phyloP scores from a whole-genome alignment of 768 basidiomycete genomes.

The Tremella mesenterica region DNA sequence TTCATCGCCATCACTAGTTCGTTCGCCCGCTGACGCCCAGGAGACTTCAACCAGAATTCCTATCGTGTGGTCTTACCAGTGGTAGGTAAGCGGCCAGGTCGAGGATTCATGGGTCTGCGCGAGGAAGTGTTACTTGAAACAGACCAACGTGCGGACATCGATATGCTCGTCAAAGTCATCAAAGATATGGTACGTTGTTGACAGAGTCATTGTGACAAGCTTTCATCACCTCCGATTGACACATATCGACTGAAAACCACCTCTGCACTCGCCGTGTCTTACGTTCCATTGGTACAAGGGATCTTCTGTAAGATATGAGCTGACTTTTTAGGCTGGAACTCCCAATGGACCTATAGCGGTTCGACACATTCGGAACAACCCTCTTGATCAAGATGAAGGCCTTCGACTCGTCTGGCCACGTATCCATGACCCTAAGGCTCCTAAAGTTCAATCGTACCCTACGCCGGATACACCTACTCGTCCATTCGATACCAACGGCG shows the following conservation, averaged over 20 bases:
- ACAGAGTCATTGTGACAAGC: background rate
- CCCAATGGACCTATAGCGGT: constrained; percentile 1
- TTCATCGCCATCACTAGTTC: too few species aligned
- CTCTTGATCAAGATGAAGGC: constrained; percentile 8
- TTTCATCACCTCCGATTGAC: background rate
- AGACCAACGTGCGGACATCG: background rate
- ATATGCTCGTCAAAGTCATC: background rate
- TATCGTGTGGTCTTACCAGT: constrained; percentile 6
- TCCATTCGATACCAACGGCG: too few species aligned
- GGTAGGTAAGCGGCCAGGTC: background rate
- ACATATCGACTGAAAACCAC: background rate
- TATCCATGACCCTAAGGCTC: too few species aligned
- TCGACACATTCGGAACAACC: constrained; percentile 14
- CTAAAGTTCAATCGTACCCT: too few species aligned
- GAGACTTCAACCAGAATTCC: constrained; percentile 3
- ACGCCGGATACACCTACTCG: too few species aligned
- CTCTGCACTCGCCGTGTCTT: too few species aligned
- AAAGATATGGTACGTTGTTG: constrained; percentile 5
- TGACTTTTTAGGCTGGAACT: background rate
- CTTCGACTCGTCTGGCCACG: constrained; percentile 9
- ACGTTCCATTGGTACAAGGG: too few species aligned
- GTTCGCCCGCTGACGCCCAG: background rate
- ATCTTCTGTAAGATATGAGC: too few species aligned
- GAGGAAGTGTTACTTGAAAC: constrained; percentile 8
- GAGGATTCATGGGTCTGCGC: constrained; percentile 1